Conservation (phyloP, 2,329 filamentous ascomycete species). For the Fusarium austroafricanum region DNA sequence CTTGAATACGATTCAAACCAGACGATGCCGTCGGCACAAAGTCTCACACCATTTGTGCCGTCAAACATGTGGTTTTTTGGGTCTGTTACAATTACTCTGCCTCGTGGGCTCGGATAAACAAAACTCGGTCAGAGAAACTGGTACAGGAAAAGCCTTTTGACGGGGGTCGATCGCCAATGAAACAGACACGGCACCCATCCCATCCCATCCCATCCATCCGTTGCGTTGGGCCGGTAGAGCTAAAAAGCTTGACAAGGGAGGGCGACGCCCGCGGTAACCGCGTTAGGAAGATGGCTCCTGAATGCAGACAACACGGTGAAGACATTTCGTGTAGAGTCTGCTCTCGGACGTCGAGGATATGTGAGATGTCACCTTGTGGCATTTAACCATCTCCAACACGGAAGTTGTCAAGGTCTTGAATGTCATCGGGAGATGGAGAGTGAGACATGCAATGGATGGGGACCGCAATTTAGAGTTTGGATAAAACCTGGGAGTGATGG, state of each 20-base stretch:
- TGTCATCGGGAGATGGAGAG: not conserved
- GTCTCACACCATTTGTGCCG: not conserved
- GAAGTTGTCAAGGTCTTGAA: not conserved
- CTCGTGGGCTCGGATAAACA: not conserved
- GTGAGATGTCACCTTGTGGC: constrained; percentile 9
- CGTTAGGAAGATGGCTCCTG: not conserved
- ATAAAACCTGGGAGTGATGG: not conserved
- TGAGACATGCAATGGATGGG: not conserved
- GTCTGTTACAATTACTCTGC: too few relatives aligned
- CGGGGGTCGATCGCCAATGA: not conserved
- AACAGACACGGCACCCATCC: not conserved
- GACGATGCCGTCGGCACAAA: not conserved
- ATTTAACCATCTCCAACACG: not conserved
- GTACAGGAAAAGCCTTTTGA: too few relatives aligned
- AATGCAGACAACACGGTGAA: not conserved
- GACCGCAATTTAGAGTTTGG: constrained; percentile 21
- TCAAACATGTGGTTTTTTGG: not conserved
- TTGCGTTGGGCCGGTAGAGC: not conserved
- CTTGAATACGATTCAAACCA: constrained; percentile 3
- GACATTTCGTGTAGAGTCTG: not conserved
- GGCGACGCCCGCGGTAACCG: not conserved
- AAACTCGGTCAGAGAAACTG: not conserved
- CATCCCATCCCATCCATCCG: not conserved
- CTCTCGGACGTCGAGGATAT: not conserved
- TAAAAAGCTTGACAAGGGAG: not conserved